Base-by-base conservation (phyloP, 352 stramenopile species). In the Thalassiosira hispida region DNA sequence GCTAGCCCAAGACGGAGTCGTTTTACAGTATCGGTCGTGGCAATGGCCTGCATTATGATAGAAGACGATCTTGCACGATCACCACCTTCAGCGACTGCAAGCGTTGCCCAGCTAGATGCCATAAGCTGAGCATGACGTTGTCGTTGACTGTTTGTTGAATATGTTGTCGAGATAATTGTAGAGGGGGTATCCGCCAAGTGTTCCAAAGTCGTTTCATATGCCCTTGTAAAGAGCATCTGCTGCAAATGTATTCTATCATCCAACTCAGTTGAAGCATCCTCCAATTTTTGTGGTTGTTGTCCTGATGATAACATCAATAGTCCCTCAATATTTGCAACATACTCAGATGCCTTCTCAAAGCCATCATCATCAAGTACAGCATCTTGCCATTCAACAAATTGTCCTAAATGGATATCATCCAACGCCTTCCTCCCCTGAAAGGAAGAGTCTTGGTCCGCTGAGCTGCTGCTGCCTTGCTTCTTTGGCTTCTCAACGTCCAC, bases 381-480 rank as follows among this genome's bases (percentile, higher is more conserved):
- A 61, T 82, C 74, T 23, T 64, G 8, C 51, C 46, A 82, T 33
- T 77, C 66, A n/a, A 66, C 55, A 49, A 73, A 77, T 27, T 61
- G 35, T 27, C 74, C 60, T n/a, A 59, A 12, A 44, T 73, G 51
- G 64, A 77, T 82, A 20, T 68, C 67, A 44, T 69, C 60, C 29
- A 68, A 51, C 5, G 62, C 62, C n/a, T 25, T 69, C 22, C 51
- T 73, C 2, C 59, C 60, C n/a, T 35, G 25, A 33, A 46, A 56
- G 23, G 29, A 14, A 42, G 35, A 52, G 31, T 55, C 57, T 9
- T 18, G 46, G 1, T 47, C 42, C 20, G 4, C 20, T 14, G 29
- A 7, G 9, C 35, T 9, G 7, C 11, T 40, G 14, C 20, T 42
- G 23, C 18, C 22, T 3, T 38, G 14, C n/a, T 42, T n/a, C 7